Conservation (phyloP, 495 filamentous ascomycete genomes). For the Evansstolkia leycettana region DNA sequence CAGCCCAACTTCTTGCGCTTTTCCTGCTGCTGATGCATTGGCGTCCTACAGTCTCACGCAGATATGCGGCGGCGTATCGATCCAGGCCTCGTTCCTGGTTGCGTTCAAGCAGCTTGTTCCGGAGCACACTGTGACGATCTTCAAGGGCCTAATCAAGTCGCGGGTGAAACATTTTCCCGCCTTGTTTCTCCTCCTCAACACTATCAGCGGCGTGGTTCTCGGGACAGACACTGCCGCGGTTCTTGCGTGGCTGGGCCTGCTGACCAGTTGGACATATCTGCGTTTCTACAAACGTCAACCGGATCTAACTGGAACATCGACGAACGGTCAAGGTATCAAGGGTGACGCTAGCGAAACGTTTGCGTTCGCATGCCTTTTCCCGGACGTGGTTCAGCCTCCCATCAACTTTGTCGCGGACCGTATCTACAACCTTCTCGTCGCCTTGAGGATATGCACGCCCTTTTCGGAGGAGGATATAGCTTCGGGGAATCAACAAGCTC, state of each 20-base stretch:
- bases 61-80: constrained; percentile 75
- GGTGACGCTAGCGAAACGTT: constrained; percentile 96
- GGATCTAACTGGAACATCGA: constrained; percentile 40
- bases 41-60: constrained; percentile 46
- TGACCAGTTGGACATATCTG: constrained; percentile 89
- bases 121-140: constrained; percentile 92
- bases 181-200: constrained; percentile 69
- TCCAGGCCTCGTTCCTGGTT: constrained; percentile 91
- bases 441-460: constrained; percentile 65
- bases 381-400: constrained; percentile 68
- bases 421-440: constrained; percentile 61
- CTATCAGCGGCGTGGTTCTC: constrained; percentile 64
- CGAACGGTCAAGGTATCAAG: constrained; percentile 38
- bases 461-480: constrained; percentile 80
- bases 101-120: constrained; percentile 97
- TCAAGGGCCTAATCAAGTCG: constrained; percentile 75
- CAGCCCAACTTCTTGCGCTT: constrained; percentile 15
- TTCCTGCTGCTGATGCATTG: constrained; percentile 9
- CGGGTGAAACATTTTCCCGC: constrained; percentile 92
- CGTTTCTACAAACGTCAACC: constrained; percentile 87
- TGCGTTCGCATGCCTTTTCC: constrained; percentile 89
- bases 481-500: constrained; percentile 61
- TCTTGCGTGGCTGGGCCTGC: constrained; percentile 68
- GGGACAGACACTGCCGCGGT: constrained; percentile 77
- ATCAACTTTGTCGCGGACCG: constrained; percentile 60